phyloP scores from a whole-genome alignment of 2,329 filamentous ascomycete species.

The Cadophora sp. region DNA sequence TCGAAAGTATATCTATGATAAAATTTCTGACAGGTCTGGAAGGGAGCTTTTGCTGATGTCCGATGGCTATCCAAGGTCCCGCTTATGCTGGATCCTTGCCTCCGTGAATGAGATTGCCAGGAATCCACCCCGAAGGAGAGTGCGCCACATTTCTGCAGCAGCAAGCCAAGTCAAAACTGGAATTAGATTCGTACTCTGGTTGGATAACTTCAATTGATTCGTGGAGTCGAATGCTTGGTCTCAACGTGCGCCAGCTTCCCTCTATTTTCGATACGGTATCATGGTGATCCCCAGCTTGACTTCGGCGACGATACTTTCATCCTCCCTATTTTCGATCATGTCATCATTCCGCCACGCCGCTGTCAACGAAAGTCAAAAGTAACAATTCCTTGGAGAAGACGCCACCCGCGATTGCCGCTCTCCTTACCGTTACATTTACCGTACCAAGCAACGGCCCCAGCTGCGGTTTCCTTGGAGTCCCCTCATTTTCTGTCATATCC shows the following conservation, averaged over 20 bases:
- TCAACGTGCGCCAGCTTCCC: background rate
- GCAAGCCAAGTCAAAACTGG: background rate
- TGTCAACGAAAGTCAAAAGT: background rate
- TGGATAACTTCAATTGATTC: background rate
- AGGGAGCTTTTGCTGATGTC: background rate
- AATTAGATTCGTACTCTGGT: background rate
- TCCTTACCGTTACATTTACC: background rate
- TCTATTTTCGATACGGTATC: no score
- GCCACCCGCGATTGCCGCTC: background rate
- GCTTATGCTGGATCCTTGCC: background rate
- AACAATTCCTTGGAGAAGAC: background rate
- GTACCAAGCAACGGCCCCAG: conserved; percentile 1
- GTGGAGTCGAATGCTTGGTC: background rate
- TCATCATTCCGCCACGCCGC: background rate
- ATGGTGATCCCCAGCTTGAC: no score
- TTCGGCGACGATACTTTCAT: no score
- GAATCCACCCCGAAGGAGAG: background rate
- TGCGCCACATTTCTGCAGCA: background rate
- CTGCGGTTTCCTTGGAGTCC: background rate
- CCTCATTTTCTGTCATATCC: background rate
- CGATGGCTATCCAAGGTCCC: background rate
- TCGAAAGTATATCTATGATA: no score
- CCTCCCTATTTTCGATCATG: background rate
- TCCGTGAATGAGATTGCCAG: background rate
- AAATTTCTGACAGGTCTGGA: background rate